Evolutionary conservation across 345 rosid genomes (phyloP).

Genomic region (Heritiera fomes): DNA sequence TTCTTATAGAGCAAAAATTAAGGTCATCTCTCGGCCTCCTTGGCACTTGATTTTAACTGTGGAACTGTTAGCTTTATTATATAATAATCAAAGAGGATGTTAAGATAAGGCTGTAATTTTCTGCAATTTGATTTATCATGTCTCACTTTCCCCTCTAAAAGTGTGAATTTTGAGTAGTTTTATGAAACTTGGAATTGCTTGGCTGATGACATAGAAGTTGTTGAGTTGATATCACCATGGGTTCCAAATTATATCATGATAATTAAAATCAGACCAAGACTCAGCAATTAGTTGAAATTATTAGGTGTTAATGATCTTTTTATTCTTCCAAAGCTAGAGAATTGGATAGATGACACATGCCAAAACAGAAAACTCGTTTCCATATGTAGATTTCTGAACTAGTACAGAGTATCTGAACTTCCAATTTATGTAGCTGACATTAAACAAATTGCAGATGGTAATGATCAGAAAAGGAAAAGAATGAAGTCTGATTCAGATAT

Average conservation of each 20-base stretch:
- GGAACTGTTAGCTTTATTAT: neutral
- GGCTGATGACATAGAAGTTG: neutral
- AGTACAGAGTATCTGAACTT: slow-evolving; percentile 11
- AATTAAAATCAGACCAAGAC: neutral
- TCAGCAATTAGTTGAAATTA: neutral
- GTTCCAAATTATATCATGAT: neutral
- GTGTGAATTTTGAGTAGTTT: neutral
- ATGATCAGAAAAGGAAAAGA: slow-evolving; percentile 69
- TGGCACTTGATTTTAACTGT: neutral
- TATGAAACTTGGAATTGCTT: neutral
- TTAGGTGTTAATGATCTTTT: neutral
- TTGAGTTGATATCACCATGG: neutral
- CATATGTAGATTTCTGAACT: neutral
- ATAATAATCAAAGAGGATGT: neutral
- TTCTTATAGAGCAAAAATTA: neutral
- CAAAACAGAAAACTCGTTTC: slow-evolving; percentile 6
- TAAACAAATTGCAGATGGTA: slow-evolving; percentile 65
- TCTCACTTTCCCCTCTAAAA: neutral
- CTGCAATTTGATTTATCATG: slow-evolving; percentile 13
- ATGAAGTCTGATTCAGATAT: slow-evolving; percentile 76
- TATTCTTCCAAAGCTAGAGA: neutral
- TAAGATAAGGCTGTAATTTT: neutral
- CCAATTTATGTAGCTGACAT: slow-evolving; percentile 28
- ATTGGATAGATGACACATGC: neutral
- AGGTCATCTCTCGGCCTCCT: neutral